Base-by-base conservation (phyloP, 768 basidiomycete species). In the Phylloporus sp. region DNA sequence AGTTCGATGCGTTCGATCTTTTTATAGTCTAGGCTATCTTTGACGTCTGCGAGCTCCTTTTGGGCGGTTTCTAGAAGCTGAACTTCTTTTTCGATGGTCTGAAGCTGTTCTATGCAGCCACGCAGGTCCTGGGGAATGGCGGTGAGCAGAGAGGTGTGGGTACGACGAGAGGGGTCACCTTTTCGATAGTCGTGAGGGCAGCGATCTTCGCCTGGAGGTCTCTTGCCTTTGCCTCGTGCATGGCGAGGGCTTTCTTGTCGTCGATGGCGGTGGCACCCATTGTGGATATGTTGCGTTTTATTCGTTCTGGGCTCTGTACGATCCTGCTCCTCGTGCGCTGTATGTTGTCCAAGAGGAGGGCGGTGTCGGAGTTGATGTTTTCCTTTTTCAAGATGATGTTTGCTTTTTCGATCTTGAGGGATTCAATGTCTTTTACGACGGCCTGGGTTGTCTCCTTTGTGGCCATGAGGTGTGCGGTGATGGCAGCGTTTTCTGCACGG, bases 251-350 rank as follows among this genome's bases (percentile, higher is more conserved):
- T 50, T 73, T 79, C 60, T 88, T 88, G 54, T 94, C 90, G 44
- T 86, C 84, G 15, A 76, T 63, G 1, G 81, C 80, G 0, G 77
- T 81, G 6, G 69, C 61, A 3, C 78, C 75, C 86, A 95, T 90
- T n/a, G 79, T 72, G 10, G 75, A 67, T 56, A 95, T 95, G 34
- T 81, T 86, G 41, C 83, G 80, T 61, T 84, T 87, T 55, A 95
- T 86, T 36, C 92, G 78, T 38, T 95, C 93, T 0, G 93, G 93
- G 0, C 90, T 92, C 63, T 92, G 89, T 4, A 96, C 91, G 52
- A 96, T 85, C 22, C 91, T 81, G 23, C 80, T 71, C 40, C 80
- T 75, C 0, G 82, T 82, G 34, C 83, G 79, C 11, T 70, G 67
- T 52, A 89, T 82, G 36, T 74, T 71, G 46, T 87, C 83, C 33